Evolutionary conservation across 2,329 filamentous ascomycete species (phyloP), one percentile per base, ranked within the genome.

Genomic region (Dactylellina leptospora): DNA sequence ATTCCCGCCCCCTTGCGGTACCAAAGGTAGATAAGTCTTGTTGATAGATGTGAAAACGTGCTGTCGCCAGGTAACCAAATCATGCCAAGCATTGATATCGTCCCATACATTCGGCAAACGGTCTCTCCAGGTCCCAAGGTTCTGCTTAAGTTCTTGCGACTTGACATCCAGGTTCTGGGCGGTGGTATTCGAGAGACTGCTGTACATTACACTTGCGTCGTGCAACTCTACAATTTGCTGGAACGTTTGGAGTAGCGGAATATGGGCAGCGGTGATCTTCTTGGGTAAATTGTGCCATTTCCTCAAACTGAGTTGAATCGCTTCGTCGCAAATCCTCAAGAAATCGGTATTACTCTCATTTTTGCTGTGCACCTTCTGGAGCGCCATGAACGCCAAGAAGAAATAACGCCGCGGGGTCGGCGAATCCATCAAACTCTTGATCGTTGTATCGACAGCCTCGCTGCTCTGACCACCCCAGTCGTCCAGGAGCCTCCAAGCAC

Each of bases 31-130:
- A 78, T 99, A 99, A 0, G 92, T 96, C 51, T 87, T 87, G 79
- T 99, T 99, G 81, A 99, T 97, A 22, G 99, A 85, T 64, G 92
- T 90, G 82, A 99, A 99, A 72, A 99, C 97, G 80, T 99, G 95
- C 79, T 99, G 96, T 76, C 95, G 88, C 95, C 95, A 99, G 1
- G 95, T 99, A n/a, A 99, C 95, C 40, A 99, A 83, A 78, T 99
- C 96, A 80, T 99, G 95, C 95, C 95, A 99, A 38, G 95, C 92
- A 75, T 96, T 96, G 80, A 99, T 99, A 79, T 99, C 95, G 79
- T 99, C 95, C 95, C 95, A 99, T 2, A 96, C 90, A 78, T 99
- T 99, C 1, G 95, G 95, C 56, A 99, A 82, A 51, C 95, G 87
- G 79, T 99, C 95, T 66, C 95, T 88, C 95, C 95, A 99, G 5